Evolutionary conservation across 2,329 filamentous ascomycete species (phyloP).

Genomic region (Scolecobasidium constrictum): DNA sequence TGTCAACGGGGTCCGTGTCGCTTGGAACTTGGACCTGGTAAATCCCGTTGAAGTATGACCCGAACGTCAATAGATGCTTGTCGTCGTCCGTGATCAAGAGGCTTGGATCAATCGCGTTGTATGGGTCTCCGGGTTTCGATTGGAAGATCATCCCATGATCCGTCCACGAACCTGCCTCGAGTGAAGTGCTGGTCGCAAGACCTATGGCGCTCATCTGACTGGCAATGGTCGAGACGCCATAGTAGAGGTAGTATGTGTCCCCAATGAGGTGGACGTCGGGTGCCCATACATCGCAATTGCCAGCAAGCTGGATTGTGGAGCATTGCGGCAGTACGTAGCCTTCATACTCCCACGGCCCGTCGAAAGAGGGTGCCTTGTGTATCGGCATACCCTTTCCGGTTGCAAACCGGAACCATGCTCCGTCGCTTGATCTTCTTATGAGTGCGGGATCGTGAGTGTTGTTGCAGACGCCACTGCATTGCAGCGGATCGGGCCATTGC

Average conservation of each 20-base stretch:
- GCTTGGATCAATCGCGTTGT: slow-evolving; percentile 42
- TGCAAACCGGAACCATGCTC: neutral
- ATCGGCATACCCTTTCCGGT: neutral
- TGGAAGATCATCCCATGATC: slow-evolving; percentile 47
- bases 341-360: neutral
- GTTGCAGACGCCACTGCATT: neutral
- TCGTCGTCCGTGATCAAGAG: slow-evolving; percentile 27
- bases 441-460: slow-evolving; percentile 4
- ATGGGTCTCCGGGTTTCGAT: slow-evolving; percentile 25
- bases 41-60: slow-evolving; percentile 57
- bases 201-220: slow-evolving; percentile 53
- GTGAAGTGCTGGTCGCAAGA: slow-evolving; percentile 36
- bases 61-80: slow-evolving; percentile 49
- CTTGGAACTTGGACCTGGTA: slow-evolving; percentile 37
- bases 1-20: neutral
- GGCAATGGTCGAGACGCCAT: slow-evolving; percentile 53
- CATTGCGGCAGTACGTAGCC: neutral
- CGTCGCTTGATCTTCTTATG: neutral
- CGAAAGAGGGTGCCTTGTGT: neutral
- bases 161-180: slow-evolving; percentile 47
- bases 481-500: neutral
- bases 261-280: slow-evolving; percentile 53
- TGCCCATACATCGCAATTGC: slow-evolving; percentile 34
- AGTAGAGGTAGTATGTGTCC: slow-evolving; percentile 53
- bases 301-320: neutral